phyloP scores from a whole-genome alignment of 257 asterid species.

The Solanum verrucosum region DNA sequence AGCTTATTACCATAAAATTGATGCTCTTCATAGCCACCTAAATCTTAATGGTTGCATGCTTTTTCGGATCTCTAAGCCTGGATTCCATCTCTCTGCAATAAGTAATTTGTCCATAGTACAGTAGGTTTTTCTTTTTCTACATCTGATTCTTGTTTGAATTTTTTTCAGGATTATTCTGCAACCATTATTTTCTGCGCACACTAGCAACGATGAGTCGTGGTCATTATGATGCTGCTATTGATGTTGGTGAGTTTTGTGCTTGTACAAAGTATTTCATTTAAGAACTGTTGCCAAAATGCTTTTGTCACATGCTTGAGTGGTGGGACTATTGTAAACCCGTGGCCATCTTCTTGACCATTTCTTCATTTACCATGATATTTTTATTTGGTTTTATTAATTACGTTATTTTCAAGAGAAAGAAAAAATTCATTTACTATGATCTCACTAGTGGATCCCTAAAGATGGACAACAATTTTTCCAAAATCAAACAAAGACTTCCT shows the following conservation, averaged over 20 bases:
- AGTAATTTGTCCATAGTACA: background rate
- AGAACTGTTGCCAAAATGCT: background rate
- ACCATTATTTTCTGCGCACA: slow-evolving; percentile 85
- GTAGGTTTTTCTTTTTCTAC: background rate
- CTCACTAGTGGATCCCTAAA: background rate
- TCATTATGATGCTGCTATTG: slow-evolving; percentile 47
- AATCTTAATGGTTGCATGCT: background rate
- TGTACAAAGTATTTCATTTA: background rate
- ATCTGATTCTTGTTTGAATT: background rate
- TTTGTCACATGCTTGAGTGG: background rate
- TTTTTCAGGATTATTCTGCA: slow-evolving; percentile 61
- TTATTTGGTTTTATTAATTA: background rate
- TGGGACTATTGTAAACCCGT: background rate
- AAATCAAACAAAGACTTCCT: background rate
- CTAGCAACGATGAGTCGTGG: slow-evolving; percentile 74
- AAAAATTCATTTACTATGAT: background rate
- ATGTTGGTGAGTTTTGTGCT: slow-evolving; percentile 29
- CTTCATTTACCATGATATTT: background rate
- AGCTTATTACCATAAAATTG: background rate
- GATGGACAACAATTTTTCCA: background rate
- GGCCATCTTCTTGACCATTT: background rate
- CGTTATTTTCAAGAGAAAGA: background rate
- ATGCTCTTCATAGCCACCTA: background rate
- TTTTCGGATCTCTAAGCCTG: background rate
- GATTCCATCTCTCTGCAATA: background rate